Conservation (phyloP, 306 rosid species). For the Alnus rubra region DNA sequence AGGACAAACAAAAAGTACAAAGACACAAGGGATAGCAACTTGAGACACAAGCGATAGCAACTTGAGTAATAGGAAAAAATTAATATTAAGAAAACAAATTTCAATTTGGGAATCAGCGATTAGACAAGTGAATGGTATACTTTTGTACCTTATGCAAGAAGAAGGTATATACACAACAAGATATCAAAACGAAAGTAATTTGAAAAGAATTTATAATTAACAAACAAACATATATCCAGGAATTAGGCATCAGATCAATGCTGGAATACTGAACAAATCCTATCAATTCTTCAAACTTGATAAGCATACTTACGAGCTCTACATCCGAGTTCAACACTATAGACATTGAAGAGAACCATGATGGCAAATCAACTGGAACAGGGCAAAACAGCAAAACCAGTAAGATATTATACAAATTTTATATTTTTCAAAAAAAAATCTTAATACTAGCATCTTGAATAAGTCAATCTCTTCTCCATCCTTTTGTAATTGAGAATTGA, state of each 20-base stretch:
- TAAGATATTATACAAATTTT: constrained; percentile 27
- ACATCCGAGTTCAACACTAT: constrained; percentile 70
- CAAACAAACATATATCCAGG: constrained; percentile 8
- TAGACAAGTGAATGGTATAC: constrained; percentile 20
- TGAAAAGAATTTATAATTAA: constrained; percentile 16
- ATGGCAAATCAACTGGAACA: constrained; percentile 85
- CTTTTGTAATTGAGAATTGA: not conserved
- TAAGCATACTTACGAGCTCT: constrained; percentile 70
- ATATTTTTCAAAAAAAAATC: not conserved
- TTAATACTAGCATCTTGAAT: not conserved
- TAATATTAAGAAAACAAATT: not conserved
- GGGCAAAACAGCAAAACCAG: constrained; percentile 43
- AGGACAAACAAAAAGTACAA: not conserved
- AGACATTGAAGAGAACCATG: constrained; percentile 85
- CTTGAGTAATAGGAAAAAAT: not conserved
- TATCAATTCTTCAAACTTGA: constrained; percentile 12
- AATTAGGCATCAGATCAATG: constrained; percentile 5
- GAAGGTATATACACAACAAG: constrained; percentile 23
- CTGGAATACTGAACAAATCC: constrained; percentile 20
- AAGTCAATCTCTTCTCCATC: not conserved
- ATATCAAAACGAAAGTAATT: constrained; percentile 10
- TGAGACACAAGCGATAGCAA: not conserved
- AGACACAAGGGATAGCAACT: not conserved
- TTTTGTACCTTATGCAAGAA: constrained; percentile 2
- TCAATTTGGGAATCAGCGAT: constrained; percentile 15